Conservation (phyloP, 345 rosid genomes). For the Citrus mangshanensis region DNA sequence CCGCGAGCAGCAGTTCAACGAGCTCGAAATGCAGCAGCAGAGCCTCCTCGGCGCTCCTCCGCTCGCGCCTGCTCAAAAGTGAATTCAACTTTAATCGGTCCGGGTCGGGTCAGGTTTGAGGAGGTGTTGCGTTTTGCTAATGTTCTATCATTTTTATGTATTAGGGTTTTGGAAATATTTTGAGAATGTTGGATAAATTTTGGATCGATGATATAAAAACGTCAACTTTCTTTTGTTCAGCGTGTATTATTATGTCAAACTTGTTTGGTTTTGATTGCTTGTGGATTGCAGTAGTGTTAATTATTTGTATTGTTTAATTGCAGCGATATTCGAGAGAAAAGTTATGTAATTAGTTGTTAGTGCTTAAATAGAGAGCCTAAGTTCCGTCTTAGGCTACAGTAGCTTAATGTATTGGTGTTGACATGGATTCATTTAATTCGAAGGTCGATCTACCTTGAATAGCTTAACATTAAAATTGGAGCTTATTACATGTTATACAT, state of each 20-base stretch:
- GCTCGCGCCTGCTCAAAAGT: slow-evolving; percentile 21
- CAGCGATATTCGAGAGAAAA: not conserved
- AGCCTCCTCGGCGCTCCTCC: slow-evolving; percentile 72
- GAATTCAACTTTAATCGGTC: not conserved
- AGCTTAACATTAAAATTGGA: not conserved
- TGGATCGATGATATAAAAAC: not conserved
- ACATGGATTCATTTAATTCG: not conserved
- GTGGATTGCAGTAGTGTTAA: not conserved
- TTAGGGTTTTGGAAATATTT: not conserved
- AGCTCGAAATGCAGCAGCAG: slow-evolving; percentile 62
- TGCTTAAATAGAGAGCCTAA: not conserved
- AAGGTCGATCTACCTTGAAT: not conserved
- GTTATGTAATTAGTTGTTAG: not conserved
- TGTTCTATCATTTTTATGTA: not conserved
- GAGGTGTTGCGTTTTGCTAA: not conserved
- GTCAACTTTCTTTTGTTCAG: not conserved
- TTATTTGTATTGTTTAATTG: not conserved
- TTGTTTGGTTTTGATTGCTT: not conserved
- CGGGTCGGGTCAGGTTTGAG: slow-evolving; percentile 12
- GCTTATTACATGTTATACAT: not conserved
- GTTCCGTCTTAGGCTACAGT: not conserved
- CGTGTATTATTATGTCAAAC: not conserved
- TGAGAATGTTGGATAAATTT: not conserved
- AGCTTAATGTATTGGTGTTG: not conserved
- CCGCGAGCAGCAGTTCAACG: slow-evolving; percentile 61